These are phyloP conservation scores for Phascolomyces articulosus DNA, from an alignment of 371 early-diverging fungal genomes.

Conservation along the genomic window DNA sequence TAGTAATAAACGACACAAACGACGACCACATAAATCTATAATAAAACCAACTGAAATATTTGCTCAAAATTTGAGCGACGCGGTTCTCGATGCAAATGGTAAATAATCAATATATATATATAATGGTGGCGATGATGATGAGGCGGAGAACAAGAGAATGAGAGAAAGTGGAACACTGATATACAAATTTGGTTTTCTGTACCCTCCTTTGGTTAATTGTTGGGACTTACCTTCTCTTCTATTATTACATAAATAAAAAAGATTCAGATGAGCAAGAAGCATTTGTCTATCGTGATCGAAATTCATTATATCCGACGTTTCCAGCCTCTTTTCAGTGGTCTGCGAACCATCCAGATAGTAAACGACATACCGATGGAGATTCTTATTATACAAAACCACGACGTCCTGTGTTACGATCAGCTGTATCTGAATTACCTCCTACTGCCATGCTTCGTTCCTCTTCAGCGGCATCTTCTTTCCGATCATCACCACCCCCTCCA, in stretches of 20 bases:
- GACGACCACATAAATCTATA: conserved; percentile 17
- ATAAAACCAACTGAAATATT: conserved; percentile 44
- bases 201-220: neutral
- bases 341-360: conserved; percentile 4
- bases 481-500: neutral
- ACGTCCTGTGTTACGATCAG: conserved; percentile 41
- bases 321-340: conserved; percentile 25
- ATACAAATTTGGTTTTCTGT: no score
- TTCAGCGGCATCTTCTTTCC: conserved; percentile 4
- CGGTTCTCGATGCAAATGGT: conserved; percentile 55
- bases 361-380: conserved; percentile 12
- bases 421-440: conserved; percentile 41
- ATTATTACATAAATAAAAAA: conserved; percentile 6
- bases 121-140: no score
- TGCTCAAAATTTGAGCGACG: conserved; percentile 48
- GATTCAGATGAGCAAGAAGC: conserved; percentile 44
- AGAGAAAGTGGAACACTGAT: neutral
- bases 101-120: neutral
- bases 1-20: conserved; percentile 14
- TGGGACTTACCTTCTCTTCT: no score
- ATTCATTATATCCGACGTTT: conserved; percentile 23
- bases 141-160: neutral
- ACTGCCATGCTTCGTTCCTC: conserved; percentile 24
- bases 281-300: conserved; percentile 43
- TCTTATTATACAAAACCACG: conserved; percentile 17